Evolutionary conservation across 129 eudicot genomes (phyloP), one percentile per base, ranked within the genome.

Genomic region (Ambrosia artemisiifolia): DNA sequence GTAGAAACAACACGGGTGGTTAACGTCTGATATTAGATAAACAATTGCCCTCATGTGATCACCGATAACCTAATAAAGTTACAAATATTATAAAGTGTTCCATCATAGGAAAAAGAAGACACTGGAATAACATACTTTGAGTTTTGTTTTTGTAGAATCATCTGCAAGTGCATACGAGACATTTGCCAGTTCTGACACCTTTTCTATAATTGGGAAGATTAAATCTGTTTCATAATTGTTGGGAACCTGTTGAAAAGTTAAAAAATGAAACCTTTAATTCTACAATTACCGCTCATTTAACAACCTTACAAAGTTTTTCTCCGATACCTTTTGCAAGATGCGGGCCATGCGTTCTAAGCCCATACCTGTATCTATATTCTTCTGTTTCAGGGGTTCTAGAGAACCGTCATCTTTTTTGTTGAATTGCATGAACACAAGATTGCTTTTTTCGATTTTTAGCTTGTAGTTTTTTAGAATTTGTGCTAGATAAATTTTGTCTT

Each of bases 291-390:
- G 8, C 63, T 60, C 20, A 20, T 46, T 33, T 60, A 38, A 55
- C 51, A 24, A 56, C 28, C 14, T 66, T 13, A 75, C 6, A 2
- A n/a, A n/a, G n/a, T n/a, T 61, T 62, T 65, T 49, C 10, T 62
- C 17, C 6, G 2, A 16, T 75, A 90, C 99, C 91, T 86, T 82
- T 75, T 94, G 99, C 78, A 94, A 88, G 83, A 94, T 94, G 62
- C 91, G 93, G 65, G 97, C 99, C 88, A 94, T 84, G 24, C 99
- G 90, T 81, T 94, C 99, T 73, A 90, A 80, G 62, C 99, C 99
- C 54, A 94, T 80, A 33, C 99, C 99, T 48, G 97, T 94, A 83
- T 94, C 99, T 40, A 94, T 94, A 77, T 94, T 90, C 85, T 85
- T 83, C 76, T 94, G 97, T 62, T 90, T 90, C 14, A 94, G 69